Conservation (phyloP, 202 grass and related monocot genomes). For the Elaeis oleifera region DNA sequence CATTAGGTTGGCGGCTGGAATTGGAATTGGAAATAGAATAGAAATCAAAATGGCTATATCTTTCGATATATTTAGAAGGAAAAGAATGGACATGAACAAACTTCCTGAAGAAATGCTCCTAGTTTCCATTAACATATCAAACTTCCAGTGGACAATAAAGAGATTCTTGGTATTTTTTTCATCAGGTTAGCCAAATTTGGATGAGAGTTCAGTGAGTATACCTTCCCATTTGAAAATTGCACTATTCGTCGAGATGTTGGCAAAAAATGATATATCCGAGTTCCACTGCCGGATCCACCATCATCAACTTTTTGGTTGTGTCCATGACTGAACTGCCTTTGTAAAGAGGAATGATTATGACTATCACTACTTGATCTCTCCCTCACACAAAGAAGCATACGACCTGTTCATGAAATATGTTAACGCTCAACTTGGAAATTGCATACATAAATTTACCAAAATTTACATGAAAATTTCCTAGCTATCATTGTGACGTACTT, state of each 20-base stretch:
- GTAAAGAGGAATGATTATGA: conserved; percentile 33
- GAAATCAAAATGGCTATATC: no score
- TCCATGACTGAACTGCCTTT: conserved; percentile 48
- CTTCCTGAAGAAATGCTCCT: no score
- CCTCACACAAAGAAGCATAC: conserved; percentile 52
- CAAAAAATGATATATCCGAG: conserved; percentile 44
- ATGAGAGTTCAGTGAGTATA: background rate
- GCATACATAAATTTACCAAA: background rate
- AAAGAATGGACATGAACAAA: no score
- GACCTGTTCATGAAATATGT: conserved; percentile 17
- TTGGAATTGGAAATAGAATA: no score
- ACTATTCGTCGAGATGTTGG: conserved; percentile 43
- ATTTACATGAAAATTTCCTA: no score
- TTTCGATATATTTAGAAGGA: no score
- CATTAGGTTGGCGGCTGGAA: no score
- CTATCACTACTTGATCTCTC: conserved; percentile 37
- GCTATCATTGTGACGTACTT: no score
- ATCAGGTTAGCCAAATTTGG: background rate
- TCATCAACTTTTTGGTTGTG: conserved; percentile 34
- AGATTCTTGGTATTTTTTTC: no score
- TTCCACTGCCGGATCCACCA: conserved; percentile 10
- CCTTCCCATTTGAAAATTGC: conserved; percentile 48
- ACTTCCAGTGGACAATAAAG: no score
- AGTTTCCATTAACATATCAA: no score
- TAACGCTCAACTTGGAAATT: background rate